These are phyloP conservation scores for Thelonectria blattea DNA, from an alignment of 2,329 filamentous ascomycete species.

Conservation along the genomic window DNA sequence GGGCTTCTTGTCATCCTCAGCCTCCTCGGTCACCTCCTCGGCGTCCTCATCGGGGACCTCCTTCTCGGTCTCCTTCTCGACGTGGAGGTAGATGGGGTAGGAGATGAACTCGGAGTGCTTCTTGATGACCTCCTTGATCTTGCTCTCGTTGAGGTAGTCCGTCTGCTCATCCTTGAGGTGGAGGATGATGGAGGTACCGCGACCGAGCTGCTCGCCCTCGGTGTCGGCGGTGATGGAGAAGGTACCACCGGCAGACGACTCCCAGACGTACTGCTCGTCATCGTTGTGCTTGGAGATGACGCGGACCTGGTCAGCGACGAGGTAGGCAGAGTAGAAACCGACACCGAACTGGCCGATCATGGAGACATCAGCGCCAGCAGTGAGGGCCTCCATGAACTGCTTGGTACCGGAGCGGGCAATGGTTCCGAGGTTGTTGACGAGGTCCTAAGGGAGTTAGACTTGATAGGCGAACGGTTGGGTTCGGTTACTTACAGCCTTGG, in stretches of 20 bases:
- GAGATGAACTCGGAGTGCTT: slow-evolving; percentile 99
- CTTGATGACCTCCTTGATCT: slow-evolving; percentile 99
- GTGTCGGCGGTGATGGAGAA: slow-evolving; percentile 93
- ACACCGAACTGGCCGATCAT: slow-evolving; percentile 99
- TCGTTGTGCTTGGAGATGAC: slow-evolving; percentile 99
- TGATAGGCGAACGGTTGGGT: neutral
- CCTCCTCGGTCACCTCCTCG: slow-evolving; percentile 70
- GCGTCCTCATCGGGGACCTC: slow-evolving; percentile 97
- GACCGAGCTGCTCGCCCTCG: slow-evolving; percentile 87
- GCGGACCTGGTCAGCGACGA: slow-evolving; percentile 94
- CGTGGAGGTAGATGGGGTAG: slow-evolving; percentile 99
- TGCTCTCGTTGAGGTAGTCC: slow-evolving; percentile 97
- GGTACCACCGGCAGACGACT: slow-evolving; percentile 95
- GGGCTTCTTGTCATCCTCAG: slow-evolving; percentile 90
- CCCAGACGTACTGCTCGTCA: slow-evolving; percentile 99
- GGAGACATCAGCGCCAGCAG: slow-evolving; percentile 97
- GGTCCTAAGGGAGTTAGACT: slow-evolving; percentile 64
- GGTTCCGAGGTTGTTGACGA: slow-evolving; percentile 99
- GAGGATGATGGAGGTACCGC: slow-evolving; percentile 97
- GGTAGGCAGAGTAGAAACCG: slow-evolving; percentile 99
- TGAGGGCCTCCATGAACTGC: slow-evolving; percentile 99
- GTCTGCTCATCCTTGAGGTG: slow-evolving; percentile 99
- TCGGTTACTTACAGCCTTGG: slow-evolving; percentile 87
- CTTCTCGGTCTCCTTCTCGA: slow-evolving; percentile 98
- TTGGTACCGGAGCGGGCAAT: slow-evolving; percentile 99